Evolutionary conservation across 495 filamentous ascomycete species (phyloP), one percentile per base, ranked within the genome.

Genomic region (Achaetomiella virescens): DNA sequence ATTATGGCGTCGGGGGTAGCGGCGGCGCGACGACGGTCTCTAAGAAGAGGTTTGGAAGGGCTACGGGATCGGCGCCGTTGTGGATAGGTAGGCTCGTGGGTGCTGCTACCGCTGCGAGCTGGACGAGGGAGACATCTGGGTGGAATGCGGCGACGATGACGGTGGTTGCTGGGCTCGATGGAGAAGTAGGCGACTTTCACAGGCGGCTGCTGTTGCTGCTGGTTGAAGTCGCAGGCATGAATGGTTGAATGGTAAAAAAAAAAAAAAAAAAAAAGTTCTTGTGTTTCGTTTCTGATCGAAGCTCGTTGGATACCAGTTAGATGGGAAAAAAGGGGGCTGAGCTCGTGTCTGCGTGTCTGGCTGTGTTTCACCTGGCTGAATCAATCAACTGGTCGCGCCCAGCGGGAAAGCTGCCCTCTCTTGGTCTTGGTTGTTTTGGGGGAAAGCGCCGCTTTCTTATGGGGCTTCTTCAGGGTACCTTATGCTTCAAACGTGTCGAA

Each of bases 51-150:
- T 60, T 49, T 29, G 71, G 48, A 31, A 11, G 65, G 57, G 49
- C 52, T 37, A 58, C 62, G 59, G 21, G 18, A 17, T 60, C 53
- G 58, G 64, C 65, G 57, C 69, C 56, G 40, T 6, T 18, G 49
- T 21, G 55, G 60, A 31, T 31, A 4, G 54, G 63, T 57, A 58
- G 67, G 38, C 24, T 44, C 21, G 41, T 52, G 64, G 58, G 27
- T 58, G 65, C n/a, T n/a, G n/a, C 57, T 67, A 69, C 65, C 50
- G 61, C 40, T 36, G 65, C 49, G 38, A 61, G n/a, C n/a, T 51
- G 37, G 35, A 52, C 14, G 40, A 17, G 54, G n/a, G 52, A 50
- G 61, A 53, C 63, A 63, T 61, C 46, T 37, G 55, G 55, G 25
- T 46, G 45, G 43, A 48, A 31, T 37, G 47, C 42, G 38, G 49